Base-by-base conservation (phyloP, 805 yeast species). In the Cyberlindnera bimundalis region DNA sequence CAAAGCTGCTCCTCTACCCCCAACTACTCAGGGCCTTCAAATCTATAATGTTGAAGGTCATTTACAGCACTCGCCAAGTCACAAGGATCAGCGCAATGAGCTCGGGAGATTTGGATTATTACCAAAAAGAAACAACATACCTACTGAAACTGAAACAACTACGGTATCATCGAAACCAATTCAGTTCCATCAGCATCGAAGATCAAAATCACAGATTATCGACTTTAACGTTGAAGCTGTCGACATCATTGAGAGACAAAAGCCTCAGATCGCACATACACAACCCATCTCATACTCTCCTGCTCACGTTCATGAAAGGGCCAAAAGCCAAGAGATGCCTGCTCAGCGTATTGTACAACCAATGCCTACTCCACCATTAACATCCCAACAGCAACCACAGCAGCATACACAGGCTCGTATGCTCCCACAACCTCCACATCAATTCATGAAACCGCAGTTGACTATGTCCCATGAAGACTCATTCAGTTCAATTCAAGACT, bases 191-290 rank as follows among this genome's bases (percentile, higher is more conserved):
- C 36, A 37, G 19, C 49, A 46, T 35, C 42, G 41, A 38, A 39
- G 49, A 34, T 46, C 49, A 8, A 35, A 40, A 20, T 42, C 46
- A 12, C 43, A 35, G 24, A n/a, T 37, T n/a, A 39, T 42, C 20
- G 49, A 41, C 20, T 42, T 29, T 23, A 15, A 31, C 10, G 32
- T 29, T 19, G 36, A 39, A 7, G 32, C 23, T n/a, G 18, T 29
- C 23, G 29, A 33, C 10, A 27, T 33, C 11, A 24, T 30, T 20
- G 24, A 34, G 19, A 31, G 17, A 13, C 36, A 23, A 17, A 13
- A 32, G 15, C 19, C 23, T 4, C 34, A 21, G 10, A 10, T 21
- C 6, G 9, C 24, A 7, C 33, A 17, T 14, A 25, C 19, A 11
- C 17, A 15, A 23, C 35, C 35, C 3, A 18, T 32, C n/a, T 8